Conservation (phyloP, 2,329 filamentous ascomycete species). For the Bipolaris cookei region DNA sequence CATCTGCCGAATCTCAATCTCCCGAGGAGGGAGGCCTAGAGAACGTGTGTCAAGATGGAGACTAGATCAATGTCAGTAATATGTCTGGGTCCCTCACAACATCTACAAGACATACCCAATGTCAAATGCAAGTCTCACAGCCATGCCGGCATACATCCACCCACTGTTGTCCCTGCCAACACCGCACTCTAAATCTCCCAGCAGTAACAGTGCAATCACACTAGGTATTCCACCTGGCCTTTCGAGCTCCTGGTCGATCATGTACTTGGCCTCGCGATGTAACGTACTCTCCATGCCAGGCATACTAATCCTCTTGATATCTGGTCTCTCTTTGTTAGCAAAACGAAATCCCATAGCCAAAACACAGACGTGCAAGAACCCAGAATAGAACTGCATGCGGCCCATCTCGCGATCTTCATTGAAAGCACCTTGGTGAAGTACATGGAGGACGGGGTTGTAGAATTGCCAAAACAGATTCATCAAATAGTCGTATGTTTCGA, state of each 20-base stretch:
- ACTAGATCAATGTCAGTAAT: constrained; percentile 37
- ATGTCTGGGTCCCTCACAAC: too few species aligned
- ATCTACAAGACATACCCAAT: constrained; percentile 30
- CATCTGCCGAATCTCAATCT: constrained; percentile 59
- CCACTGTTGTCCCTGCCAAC: constrained; percentile 61
- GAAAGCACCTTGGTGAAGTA: constrained; percentile 59
- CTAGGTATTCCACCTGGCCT: constrained; percentile 60
- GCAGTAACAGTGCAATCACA: constrained; percentile 59
- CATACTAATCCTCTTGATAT: constrained; percentile 57
- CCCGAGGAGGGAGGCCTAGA: constrained; percentile 54
- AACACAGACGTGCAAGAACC: constrained; percentile 60
- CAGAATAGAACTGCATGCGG: constrained; percentile 58
- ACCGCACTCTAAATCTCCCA: constrained; percentile 62
- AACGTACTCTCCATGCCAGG: constrained; percentile 59
- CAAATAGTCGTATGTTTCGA: constrained; percentile 60
- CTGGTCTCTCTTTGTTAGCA: constrained; percentile 57
- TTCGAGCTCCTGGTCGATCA: constrained; percentile 62
- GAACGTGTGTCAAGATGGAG: constrained; percentile 56
- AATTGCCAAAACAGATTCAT: constrained; percentile 60
- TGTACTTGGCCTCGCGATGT: constrained; percentile 61
- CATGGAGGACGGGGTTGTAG: constrained; percentile 59
- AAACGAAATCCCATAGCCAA: constrained; percentile 61
- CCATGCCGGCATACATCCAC: constrained; percentile 61
- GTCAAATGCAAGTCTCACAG: constrained; percentile 34
- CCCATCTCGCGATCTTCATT: constrained; percentile 56